phyloP scores from a whole-genome alignment of 208 protist species.

The Angomonas ambiguus region DNA sequence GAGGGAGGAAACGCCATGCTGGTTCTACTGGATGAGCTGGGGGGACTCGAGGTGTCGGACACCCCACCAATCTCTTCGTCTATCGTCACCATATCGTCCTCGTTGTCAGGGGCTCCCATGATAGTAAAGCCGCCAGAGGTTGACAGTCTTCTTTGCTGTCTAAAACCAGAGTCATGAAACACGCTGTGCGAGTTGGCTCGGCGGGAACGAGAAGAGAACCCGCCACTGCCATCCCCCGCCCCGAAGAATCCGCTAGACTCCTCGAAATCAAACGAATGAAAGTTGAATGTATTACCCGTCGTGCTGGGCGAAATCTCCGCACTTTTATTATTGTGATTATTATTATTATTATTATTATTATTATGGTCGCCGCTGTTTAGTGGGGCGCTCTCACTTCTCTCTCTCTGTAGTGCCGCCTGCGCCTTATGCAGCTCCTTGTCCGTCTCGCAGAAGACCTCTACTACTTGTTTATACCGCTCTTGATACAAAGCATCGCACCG shows the following conservation, averaged over 20 bases:
- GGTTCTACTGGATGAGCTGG: too few species aligned
- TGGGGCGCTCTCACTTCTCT: not conserved
- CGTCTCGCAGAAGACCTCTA: not conserved
- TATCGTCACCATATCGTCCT: not conserved
- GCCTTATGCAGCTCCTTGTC: not conserved
- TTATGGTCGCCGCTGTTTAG: not conserved
- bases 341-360: not conserved
- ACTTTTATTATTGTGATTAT: too few species aligned
- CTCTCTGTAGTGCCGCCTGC: not conserved
- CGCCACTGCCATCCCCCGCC: too few species aligned
- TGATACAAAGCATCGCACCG: not conserved
- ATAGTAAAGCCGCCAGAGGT: not conserved
- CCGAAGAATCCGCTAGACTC: too few species aligned
- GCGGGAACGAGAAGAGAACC: not conserved
- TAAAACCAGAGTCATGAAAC: not conserved
- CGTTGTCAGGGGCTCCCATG: not conserved
- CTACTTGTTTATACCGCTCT: not conserved
- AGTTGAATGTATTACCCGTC: too few species aligned
- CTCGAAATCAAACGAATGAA: too few species aligned
- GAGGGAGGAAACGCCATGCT: too few species aligned
- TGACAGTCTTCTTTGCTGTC: not conserved
- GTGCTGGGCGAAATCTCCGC: too few species aligned
- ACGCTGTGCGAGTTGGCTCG: not conserved
- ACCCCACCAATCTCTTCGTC: not conserved
- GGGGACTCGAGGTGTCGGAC: too few species aligned